phyloP scores from a whole-genome alignment of 352 stramenopile genomes.

The Phytophthora parvispora region DNA sequence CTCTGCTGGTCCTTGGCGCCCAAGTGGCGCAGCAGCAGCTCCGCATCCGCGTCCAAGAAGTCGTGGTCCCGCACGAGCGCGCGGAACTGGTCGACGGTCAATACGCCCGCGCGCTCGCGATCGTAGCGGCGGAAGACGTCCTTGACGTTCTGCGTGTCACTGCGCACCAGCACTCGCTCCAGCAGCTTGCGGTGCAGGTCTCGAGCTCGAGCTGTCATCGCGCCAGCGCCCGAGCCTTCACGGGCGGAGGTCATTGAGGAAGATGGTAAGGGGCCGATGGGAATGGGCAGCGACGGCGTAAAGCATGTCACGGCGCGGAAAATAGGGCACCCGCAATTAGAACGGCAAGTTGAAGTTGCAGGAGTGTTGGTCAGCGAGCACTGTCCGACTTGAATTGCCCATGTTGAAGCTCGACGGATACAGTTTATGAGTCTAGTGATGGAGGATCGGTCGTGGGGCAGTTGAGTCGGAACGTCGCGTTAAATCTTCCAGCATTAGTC shows the following conservation, averaged over 20 bases:
- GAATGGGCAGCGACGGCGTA: not conserved
- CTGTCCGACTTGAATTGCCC: slow-evolving; percentile 2
- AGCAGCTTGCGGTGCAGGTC: slow-evolving; percentile 71
- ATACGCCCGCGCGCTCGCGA: slow-evolving; percentile 49
- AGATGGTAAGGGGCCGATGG: not conserved
- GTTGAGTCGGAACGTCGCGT: slow-evolving; percentile 11
- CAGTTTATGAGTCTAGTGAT: not conserved
- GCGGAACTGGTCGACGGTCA: slow-evolving; percentile 57
- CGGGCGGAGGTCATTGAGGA: slow-evolving; percentile 20
- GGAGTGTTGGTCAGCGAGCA: slow-evolving; percentile 16
- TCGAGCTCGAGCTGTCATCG: slow-evolving; percentile 20
- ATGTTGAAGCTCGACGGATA: slow-evolving; percentile 6
- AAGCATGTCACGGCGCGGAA: slow-evolving; percentile 6
- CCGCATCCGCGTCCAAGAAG: slow-evolving; percentile 58
- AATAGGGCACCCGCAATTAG: slow-evolving; percentile 30
- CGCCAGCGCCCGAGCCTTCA: not conserved
- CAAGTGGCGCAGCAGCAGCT: slow-evolving; percentile 60
- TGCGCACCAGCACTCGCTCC: slow-evolving; percentile 63
- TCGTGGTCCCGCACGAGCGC: slow-evolving; percentile 64
- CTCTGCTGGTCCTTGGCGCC: slow-evolving; percentile 41
- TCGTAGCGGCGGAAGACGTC: slow-evolving; percentile 79
- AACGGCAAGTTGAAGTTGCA: slow-evolving; percentile 20
- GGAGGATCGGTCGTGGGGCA: not conserved
- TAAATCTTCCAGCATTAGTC: slow-evolving; percentile 15
- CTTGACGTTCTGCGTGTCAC: slow-evolving; percentile 66